Percentiles rank a stretch among this genome's conserved stretches.
These are phyloP conservation scores for Saccharomycopsis malanga DNA, from an alignment of 805 yeast genomes.

Conservation along the genomic window DNA sequence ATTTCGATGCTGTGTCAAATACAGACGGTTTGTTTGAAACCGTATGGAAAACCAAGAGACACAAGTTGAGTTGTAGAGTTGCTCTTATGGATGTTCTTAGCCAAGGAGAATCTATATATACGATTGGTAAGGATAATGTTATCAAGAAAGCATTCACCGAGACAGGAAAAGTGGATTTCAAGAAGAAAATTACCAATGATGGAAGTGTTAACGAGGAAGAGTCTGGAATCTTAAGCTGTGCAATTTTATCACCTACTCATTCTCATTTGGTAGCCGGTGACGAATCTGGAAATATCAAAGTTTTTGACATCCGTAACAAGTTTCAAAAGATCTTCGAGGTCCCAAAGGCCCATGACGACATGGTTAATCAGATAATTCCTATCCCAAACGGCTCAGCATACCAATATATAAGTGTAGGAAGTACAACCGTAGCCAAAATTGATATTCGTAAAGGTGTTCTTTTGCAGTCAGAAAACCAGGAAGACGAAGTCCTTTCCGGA, in stretches of 20 bases:
- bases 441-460: constrained; percentile 70
- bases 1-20: constrained; percentile 24
- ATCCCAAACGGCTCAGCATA: constrained; percentile 63
- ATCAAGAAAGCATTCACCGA: constrained; percentile 65
- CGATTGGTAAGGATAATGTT: constrained; percentile 75
- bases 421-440: constrained; percentile 70
- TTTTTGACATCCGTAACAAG: constrained; percentile 51
- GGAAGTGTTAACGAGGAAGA: constrained; percentile 15
- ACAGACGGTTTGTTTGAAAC: constrained; percentile 30
- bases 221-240: constrained; percentile 24
- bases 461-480: constrained; percentile 77
- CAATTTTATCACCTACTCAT: constrained; percentile 33
- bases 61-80: constrained; percentile 80
- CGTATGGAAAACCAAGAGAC: constrained; percentile 82
- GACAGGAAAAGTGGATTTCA: constrained; percentile 63
- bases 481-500: constrained; percentile 80
- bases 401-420: constrained; percentile 73
- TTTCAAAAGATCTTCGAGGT: constrained; percentile 38
- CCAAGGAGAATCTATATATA: constrained; percentile 43
- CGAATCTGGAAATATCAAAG: constrained; percentile 63
- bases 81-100: constrained; percentile 61
- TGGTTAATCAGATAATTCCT: constrained; percentile 66
- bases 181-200: constrained; percentile 35
- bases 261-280: constrained; percentile 48
- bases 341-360: constrained; percentile 60